Conservation (phyloP, 2,329 filamentous ascomycete genomes). For the Cryphonectria radicalis region DNA sequence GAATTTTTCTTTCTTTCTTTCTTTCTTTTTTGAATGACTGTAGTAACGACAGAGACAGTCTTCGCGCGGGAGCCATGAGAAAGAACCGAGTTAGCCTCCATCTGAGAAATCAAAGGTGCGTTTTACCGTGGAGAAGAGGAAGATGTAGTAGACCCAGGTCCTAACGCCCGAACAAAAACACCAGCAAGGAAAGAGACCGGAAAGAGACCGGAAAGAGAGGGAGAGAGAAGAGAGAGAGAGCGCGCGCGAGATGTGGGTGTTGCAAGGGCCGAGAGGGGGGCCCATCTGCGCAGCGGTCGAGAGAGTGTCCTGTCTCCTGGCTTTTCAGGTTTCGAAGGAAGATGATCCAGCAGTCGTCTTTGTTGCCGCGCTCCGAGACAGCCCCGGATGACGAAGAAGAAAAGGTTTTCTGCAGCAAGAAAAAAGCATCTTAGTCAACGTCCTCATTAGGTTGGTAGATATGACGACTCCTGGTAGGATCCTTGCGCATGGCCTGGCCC, state of each 20-base stretch:
- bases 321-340: neutral
- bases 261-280: neutral
- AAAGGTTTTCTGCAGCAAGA: conserved; percentile 31
- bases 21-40: conserved; percentile 5
- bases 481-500: conserved; percentile 94
- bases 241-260: neutral
- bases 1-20: neutral
- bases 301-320: neutral
- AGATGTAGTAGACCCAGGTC: conserved; percentile 26
- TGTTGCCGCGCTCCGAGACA: neutral
- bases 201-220: too few species aligned
- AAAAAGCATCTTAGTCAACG: conserved; percentile 59
- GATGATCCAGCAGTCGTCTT: neutral
- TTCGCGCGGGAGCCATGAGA: conserved; percentile 16
- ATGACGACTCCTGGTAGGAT: conserved; percentile 79
- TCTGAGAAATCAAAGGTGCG: conserved; percentile 28
- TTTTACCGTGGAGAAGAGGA: conserved; percentile 28
- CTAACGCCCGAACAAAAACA: conserved; percentile 27
- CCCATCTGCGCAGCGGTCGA: neutral
- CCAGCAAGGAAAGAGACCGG: neutral
- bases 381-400: neutral
- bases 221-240: too few species aligned
- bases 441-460: conserved; percentile 81
- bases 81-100: conserved; percentile 30
- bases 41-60: conserved; percentile 4